Evolutionary conservation across 163 green algal genomes (phyloP), one percentile per base, ranked within the genome.

Genomic region (Prototheca wickerhamii): DNA sequence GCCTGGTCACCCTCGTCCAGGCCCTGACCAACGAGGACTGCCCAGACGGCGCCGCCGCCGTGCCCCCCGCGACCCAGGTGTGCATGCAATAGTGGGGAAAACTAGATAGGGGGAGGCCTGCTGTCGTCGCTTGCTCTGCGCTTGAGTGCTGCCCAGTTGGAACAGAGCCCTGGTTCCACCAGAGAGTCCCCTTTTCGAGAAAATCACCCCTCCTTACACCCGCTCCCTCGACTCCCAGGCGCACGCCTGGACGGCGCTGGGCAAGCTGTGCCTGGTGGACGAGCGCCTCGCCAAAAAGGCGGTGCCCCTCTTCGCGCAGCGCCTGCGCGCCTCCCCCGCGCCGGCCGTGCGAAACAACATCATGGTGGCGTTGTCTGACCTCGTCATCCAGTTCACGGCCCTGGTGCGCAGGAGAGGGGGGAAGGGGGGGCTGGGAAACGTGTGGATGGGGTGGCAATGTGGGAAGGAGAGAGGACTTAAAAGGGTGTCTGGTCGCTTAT

Each of bases 281-380:
- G 87, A 94, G 63, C 18, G 20, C 0, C 76, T 95, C 30, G 87
- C 88, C 65, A 91, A 92, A 70, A 84, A 80, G 34, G 84, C 65
- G 37, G 68, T 91, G 20, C 88, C 86, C 0, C 74, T 92, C 21
- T 82, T 95, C 56, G 81, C 91, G 0, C 85, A 94, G 74, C 79
- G 92, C 74, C 76, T 94, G 53, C 54, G 70, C 2, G 55, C 68
- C n/a, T 77, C 73, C 1, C 33, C 62, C 2, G 60, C 35, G 17
- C 78, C 87, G 2, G 84, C 85, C 18, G 81, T 92, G 68, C 84
- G 89, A 70, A 91, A 89, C 81, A 95, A 94, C 81, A 85, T 93
- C 69, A 76, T 94, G 69, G 79, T 96, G 51, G 82, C 67, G 17
- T 80, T 96, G 42, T 65, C 80, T 12, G 89, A 96, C 76, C 81